These are phyloP conservation scores for Phytophthora nicotianae DNA, from an alignment of 352 stramenopile genomes.

Conservation along the genomic window DNA sequence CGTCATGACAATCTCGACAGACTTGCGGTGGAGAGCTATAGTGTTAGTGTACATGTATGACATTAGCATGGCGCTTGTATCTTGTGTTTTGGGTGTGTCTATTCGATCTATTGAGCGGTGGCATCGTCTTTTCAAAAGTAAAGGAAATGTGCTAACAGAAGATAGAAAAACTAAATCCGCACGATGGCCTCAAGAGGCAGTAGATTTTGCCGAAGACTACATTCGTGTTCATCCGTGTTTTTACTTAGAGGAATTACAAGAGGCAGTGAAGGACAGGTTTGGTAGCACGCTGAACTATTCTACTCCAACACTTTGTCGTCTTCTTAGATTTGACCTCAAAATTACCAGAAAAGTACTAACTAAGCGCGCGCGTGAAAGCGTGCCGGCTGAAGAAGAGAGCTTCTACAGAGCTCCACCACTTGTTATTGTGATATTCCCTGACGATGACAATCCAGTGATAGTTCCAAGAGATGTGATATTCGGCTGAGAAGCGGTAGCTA, in stretches of 20 bases:
- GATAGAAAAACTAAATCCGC: not conserved
- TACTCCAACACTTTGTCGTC: too few relatives aligned
- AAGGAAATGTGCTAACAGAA: not conserved
- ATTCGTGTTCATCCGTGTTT: too few relatives aligned
- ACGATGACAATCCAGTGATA: too few relatives aligned
- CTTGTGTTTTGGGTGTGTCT: constrained; percentile 2
- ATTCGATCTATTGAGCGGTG: constrained; percentile 6
- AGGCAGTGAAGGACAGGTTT: too few relatives aligned
- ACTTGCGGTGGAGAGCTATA: not conserved
- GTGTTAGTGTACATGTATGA: constrained; percentile 5
- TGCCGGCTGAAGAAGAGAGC: not conserved
- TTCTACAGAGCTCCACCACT: too few relatives aligned
- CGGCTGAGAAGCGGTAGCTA: too few relatives aligned
- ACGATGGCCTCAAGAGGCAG: too few relatives aligned
- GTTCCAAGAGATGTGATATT: too few relatives aligned
- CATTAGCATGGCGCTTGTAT: not conserved
- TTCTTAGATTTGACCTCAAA: constrained; percentile 6
- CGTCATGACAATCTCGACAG: constrained; percentile 1
- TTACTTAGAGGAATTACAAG: too few relatives aligned
- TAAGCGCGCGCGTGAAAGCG: constrained; percentile 5
- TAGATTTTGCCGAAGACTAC: too few relatives aligned
- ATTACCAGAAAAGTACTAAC: constrained; percentile 1
- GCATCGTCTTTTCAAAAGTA: not conserved
- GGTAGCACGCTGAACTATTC: too few relatives aligned
- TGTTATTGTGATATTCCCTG: too few relatives aligned